phyloP scores from a whole-genome alignment of 1,284 basidiomycete species.

The Boletellus deceptivus region DNA sequence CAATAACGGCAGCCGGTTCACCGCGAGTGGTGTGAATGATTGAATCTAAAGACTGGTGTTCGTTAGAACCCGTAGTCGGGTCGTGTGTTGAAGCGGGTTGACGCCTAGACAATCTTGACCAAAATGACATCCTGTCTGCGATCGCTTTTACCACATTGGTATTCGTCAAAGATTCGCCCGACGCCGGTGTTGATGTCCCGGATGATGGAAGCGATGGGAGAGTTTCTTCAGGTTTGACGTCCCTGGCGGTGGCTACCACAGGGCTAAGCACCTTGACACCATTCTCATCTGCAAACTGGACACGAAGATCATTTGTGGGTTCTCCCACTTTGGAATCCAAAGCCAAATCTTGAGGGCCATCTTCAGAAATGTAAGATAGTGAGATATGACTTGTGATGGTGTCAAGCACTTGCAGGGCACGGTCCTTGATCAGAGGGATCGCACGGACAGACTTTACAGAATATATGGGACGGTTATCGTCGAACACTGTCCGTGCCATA shows the following conservation, averaged over 20 bases:
- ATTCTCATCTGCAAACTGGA: conserved; percentile 48
- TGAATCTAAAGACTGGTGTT: conserved; percentile 47
- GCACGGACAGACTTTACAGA: conserved; percentile 62
- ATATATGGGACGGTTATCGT: conserved; percentile 58
- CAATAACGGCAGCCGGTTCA: conserved; percentile 50
- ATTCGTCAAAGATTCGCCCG: conserved; percentile 45
- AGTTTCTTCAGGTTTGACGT: conserved; percentile 12
- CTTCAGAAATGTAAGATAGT: conserved; percentile 42
- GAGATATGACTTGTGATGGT: conserved; percentile 52
- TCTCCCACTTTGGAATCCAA: conserved; percentile 14
- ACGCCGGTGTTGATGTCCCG: conserved; percentile 53
- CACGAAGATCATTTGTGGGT: conserved; percentile 33
- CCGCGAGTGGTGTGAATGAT: conserved; percentile 48
- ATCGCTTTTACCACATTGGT: conserved; percentile 60
- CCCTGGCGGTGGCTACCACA: conserved; percentile 14
- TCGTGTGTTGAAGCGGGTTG: conserved; percentile 24
- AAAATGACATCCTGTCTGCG: conserved; percentile 67
- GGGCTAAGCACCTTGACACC: conserved; percentile 45
- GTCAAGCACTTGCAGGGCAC: conserved; percentile 52
- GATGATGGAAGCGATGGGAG: conserved; percentile 47
- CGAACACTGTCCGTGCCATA: conserved; percentile 49
- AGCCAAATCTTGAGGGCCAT: conserved; percentile 26
- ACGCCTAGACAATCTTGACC: conserved; percentile 55
- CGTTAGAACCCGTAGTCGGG: conserved; percentile 26
- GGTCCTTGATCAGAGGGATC: conserved; percentile 62